Percentiles rank a stretch among this genome's conserved stretches.
phyloP scores from a whole-genome alignment of 805 yeast genomes.

The Metschnikowia sp. region DNA sequence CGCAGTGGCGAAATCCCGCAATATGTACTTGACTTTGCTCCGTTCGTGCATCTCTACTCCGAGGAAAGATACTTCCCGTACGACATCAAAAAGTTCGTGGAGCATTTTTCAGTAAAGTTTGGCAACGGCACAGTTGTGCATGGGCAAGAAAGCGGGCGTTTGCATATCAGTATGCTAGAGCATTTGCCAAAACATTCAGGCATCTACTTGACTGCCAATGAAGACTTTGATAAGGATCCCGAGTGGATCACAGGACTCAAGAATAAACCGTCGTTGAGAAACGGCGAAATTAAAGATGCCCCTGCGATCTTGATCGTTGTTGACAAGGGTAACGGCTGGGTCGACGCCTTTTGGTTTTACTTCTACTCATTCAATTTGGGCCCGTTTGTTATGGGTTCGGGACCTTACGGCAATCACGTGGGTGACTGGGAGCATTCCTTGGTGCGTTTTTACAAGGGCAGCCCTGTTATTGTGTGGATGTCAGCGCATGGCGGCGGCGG shows the following conservation, averaged over 20 bases:
- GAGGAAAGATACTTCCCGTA: slow-evolving; percentile 88
- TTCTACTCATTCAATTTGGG: slow-evolving; percentile 93
- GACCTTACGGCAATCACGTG: slow-evolving; percentile 95
- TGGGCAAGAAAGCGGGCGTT: slow-evolving; percentile 27
- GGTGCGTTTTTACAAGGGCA: slow-evolving; percentile 77
- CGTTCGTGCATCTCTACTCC: slow-evolving; percentile 79
- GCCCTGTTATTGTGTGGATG: slow-evolving; percentile 89
- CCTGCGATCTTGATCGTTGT: slow-evolving; percentile 81
- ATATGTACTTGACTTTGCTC: slow-evolving; percentile 64
- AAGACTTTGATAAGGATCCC: slow-evolving; percentile 69
- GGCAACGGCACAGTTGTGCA: slow-evolving; percentile 43
- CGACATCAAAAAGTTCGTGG: slow-evolving; percentile 67
- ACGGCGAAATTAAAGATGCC: slow-evolving; percentile 70
- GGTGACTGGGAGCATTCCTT: slow-evolving; percentile 98
- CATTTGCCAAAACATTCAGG: slow-evolving; percentile 27
- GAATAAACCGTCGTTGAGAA: slow-evolving; percentile 65
- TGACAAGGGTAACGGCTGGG: slow-evolving; percentile 92
- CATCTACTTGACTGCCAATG: slow-evolving; percentile 60
- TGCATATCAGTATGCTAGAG: slow-evolving; percentile 34
- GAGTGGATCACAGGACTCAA: slow-evolving; percentile 78
- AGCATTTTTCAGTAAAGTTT: slow-evolving; percentile 58
- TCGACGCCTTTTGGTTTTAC: slow-evolving; percentile 95
- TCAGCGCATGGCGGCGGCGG: slow-evolving; percentile 98
- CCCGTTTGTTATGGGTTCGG: slow-evolving; percentile 95
- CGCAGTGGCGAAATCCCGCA: slow-evolving; percentile 57